Base-by-base conservation (phyloP, 495 filamentous ascomycete species). In the Neurospora pannonica region DNA sequence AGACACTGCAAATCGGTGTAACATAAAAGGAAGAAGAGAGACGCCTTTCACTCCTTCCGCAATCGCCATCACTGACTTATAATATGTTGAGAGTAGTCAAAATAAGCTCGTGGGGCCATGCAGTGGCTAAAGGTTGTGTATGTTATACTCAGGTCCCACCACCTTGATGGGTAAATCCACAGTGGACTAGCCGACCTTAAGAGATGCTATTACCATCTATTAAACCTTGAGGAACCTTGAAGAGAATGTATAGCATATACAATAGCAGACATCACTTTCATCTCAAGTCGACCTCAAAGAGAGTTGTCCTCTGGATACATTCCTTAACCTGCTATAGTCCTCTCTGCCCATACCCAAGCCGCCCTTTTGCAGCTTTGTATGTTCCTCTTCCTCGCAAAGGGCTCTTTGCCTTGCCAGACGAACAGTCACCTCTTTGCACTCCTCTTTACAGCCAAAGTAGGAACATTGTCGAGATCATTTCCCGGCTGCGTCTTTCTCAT, bases 381-480 rank as follows among this genome's bases (percentile, higher is more conserved):
- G 4, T 10, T 46, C 8, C 17, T 9, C 19, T 46, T 46, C 42
- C 42, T 46, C 19, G 4, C 5, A 28, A 60, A 60, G 10, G 11
- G 11, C 48, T 2, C 5, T 60, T 60, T 28, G 4, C 11, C 21
- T 54, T 24, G 4, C 21, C 11, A 54, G 5, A 15, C 2, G 11
- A 15, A 24, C 0, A 13, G 5, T 15, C 0, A 15, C 0, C 48
- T 28, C 24, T 11, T 15, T 31, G 5, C 11, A 1, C 11, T 0
- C 10, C 21, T 28, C 0, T 28, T 6, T 6, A 13, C 4, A 24
- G 46, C 5, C 21, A 54, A 13, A 54, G 5, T 15, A 60, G 10
- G 5, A 60, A 60, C 2, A 31, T 28, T 15, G 28, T 28, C 21
- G 24, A 15, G 48, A 15, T 28, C 2, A 24, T 7, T 15, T 15